A percentile compares a stretch with the other conserved stretches of the same genome.
Conservation (phyloP, 169 alveolate genomes). For the Plasmodium vivax region DNA sequence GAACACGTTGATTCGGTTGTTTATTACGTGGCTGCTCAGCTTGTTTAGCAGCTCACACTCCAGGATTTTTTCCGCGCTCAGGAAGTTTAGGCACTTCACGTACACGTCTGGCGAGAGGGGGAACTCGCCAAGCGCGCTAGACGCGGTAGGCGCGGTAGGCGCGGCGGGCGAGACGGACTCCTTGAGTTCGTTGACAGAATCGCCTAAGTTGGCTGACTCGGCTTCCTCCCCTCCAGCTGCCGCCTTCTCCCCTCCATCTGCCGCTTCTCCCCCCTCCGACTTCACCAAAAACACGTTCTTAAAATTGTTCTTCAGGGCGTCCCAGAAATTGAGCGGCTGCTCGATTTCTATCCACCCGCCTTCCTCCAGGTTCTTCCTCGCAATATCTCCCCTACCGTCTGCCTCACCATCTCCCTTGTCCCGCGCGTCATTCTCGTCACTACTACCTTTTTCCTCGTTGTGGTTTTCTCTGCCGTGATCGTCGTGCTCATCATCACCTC, state of each 20-base stretch:
- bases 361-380: background rate
- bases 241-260: background rate
- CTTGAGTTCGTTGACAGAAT: background rate
- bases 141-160: too few species aligned
- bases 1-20: constrained; percentile 50
- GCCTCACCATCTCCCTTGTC: background rate
- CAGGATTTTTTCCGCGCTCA: constrained; percentile 36
- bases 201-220: background rate
- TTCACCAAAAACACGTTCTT: constrained; percentile 63
- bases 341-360: constrained; percentile 50
- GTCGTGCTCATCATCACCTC: background rate
- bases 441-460: background rate
- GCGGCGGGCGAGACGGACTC: background rate
- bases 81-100: constrained; percentile 48
- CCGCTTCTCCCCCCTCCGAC: background rate
- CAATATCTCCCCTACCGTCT: background rate
- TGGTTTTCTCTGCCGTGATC: background rate
- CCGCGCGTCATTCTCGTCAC: background rate
- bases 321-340: constrained; percentile 51
- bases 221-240: background rate
- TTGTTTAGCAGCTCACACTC: constrained; percentile 47
- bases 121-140: background rate
- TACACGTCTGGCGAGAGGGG: constrained; percentile 52
- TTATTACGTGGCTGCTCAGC: constrained; percentile 38
- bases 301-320: constrained; percentile 57